Conservation (phyloP, 345 rosid genomes). For the Eucalyptus microcorys region DNA sequence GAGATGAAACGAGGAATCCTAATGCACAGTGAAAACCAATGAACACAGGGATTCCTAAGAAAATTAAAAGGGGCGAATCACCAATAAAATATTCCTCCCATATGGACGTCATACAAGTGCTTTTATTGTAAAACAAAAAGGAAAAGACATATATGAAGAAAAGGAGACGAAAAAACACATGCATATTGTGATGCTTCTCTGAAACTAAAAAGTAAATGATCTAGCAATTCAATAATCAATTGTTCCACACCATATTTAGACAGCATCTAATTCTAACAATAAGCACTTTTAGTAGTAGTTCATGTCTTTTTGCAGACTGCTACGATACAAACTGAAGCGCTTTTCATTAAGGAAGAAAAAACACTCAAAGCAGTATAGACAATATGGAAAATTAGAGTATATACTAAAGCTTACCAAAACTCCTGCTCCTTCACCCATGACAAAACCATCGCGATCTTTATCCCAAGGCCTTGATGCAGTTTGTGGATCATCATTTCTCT, state of each 20-base stretch:
- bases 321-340: background rate
- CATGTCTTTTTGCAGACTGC: background rate
- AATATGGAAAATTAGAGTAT: background rate
- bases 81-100: background rate
- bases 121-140: background rate
- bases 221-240: background rate
- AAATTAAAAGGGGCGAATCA: background rate
- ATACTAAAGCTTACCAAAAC: constrained; percentile 60
- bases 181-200: background rate
- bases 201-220: background rate
- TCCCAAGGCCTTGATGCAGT: constrained; percentile 99
- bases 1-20: background rate
- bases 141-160: background rate
- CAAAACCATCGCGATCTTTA: constrained; percentile 87
- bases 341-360: background rate
- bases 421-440: constrained; percentile 99
- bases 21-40: background rate
- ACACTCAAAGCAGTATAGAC: background rate
- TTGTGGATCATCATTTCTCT: constrained; percentile 95
- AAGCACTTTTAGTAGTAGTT: background rate
- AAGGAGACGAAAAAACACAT: background rate
- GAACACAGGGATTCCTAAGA: background rate
- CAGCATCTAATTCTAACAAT: background rate
- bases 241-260: background rate
- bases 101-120: background rate